Percentiles rank a stretch among this genome's conserved stretches.
Evolutionary conservation across 345 rosid species (phyloP).

Genomic region (Citrus sp.): DNA sequence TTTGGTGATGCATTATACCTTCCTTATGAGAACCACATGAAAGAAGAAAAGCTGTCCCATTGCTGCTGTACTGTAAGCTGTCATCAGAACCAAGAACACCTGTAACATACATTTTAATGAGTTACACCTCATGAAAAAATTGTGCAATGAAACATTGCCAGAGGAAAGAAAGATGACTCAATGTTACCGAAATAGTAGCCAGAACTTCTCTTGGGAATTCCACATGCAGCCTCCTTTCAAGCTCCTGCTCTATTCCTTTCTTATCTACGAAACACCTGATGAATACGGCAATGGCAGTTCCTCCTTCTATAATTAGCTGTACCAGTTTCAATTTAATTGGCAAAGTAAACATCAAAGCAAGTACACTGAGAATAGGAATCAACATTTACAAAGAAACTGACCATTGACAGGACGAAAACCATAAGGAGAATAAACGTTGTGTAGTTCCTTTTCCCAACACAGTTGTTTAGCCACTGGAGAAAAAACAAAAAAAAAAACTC

Average conservation of each 20-base stretch:
- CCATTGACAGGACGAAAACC: constrained; percentile 83
- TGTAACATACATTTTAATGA: constrained; percentile 28
- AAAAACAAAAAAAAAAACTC: not conserved
- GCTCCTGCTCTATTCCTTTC: constrained; percentile 76
- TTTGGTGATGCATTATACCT: constrained; percentile 38
- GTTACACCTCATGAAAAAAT: constrained; percentile 8
- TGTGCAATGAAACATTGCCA: not conserved
- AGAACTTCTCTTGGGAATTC: constrained; percentile 77
- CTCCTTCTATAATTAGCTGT: constrained; percentile 89
- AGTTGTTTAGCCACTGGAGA: constrained; percentile 93
- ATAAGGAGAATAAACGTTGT: constrained; percentile 81
- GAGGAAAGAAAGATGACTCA: not conserved
- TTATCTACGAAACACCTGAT: constrained; percentile 85
- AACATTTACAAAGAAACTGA: constrained; percentile 27
- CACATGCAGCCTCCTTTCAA: constrained; percentile 47
- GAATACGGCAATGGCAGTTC: constrained; percentile 81
- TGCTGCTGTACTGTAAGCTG: constrained; percentile 87
- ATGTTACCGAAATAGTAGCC: constrained; percentile 74
- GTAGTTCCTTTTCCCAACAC: constrained; percentile 91
- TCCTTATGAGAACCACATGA: constrained; percentile 89
- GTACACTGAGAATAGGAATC: not conserved
- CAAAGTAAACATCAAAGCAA: not conserved
- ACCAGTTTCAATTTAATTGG: constrained; percentile 6
- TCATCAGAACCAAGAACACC: constrained; percentile 69
- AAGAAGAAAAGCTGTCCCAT: constrained; percentile 97